phyloP scores from a whole-genome alignment of 371 early-diverging fungal species.

The Rhizopus sp. region DNA sequence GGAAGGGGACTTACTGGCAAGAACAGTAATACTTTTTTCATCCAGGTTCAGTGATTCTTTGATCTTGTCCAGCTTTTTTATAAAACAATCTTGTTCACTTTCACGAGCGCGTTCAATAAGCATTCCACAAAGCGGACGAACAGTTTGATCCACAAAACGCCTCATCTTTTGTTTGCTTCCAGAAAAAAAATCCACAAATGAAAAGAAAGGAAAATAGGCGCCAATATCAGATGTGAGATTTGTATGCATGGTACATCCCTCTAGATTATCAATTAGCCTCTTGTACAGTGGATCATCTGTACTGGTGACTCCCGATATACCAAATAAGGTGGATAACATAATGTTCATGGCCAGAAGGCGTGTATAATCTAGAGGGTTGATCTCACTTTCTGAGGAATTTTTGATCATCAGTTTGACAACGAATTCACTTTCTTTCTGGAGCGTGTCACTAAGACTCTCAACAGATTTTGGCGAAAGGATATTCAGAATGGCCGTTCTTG shows the following conservation, averaged over 20 bases:
- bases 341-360: conserved; percentile 13
- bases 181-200: conserved; percentile 17
- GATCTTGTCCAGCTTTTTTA: conserved; percentile 17
- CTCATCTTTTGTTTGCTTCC: conserved; percentile 9
- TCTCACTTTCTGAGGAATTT: conserved; percentile 1
- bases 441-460: not conserved
- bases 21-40: conserved; percentile 17
- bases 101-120: conserved; percentile 10
- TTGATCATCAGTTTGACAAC: conserved; percentile 11
- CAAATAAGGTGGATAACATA: conserved; percentile 10
- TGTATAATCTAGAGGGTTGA: conserved; percentile 12
- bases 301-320: conserved; percentile 2
- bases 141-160: not conserved
- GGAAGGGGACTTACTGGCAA: conserved; percentile 22
- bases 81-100: conserved; percentile 9
- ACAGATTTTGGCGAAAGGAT: conserved; percentile 12
- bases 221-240: conserved; percentile 1
- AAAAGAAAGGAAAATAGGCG: conserved; percentile 14
- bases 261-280: conserved; percentile 3
- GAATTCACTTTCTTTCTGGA: conserved; percentile 10
- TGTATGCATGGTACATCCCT: not conserved
- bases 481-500: conserved; percentile 3
- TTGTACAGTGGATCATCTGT: conserved; percentile 15
- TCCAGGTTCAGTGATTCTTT: conserved; percentile 15
- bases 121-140: not conserved